A percentile compares a stretch with the other conserved stretches of the same genome.
Conservation (phyloP, 257 asterid genomes). For the Plantago major region DNA sequence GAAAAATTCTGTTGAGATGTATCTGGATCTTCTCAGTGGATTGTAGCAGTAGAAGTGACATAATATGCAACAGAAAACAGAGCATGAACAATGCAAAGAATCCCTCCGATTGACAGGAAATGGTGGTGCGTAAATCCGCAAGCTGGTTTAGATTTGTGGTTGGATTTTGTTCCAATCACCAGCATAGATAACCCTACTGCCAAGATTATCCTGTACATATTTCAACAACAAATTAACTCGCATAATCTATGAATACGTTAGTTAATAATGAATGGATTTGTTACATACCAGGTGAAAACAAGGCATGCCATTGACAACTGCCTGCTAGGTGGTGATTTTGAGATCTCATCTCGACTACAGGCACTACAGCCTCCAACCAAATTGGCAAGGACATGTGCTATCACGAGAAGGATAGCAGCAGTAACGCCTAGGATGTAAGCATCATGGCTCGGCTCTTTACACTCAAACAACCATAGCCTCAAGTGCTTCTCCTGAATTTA, state of each 20-base stretch:
- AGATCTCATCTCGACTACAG: slow-evolving; percentile 35
- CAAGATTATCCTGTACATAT: slow-evolving; percentile 53
- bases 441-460: slow-evolving; percentile 82
- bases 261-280: no score
- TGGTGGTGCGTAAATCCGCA: slow-evolving; percentile 79
- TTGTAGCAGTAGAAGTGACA: slow-evolving; percentile 42
- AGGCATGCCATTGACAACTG: slow-evolving; percentile 55
- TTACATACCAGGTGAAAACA: slow-evolving; percentile 51
- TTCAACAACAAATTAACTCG: neutral
- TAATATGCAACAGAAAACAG: slow-evolving; percentile 60
- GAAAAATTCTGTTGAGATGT: no score
- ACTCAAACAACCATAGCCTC: slow-evolving; percentile 73
- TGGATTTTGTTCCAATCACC: slow-evolving; percentile 68
- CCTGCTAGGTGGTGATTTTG: slow-evolving; percentile 53
- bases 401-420: slow-evolving; percentile 52
- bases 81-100: slow-evolving; percentile 65
- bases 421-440: slow-evolving; percentile 70
- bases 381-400: slow-evolving; percentile 67
- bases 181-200: slow-evolving; percentile 59
- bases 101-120: slow-evolving; percentile 71
- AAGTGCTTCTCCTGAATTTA: slow-evolving; percentile 57
- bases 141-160: slow-evolving; percentile 59
- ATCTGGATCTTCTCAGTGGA: neutral
- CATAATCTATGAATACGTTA: no score
- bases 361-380: slow-evolving; percentile 60